These are phyloP conservation scores for Penicillium samsonianum DNA, from an alignment of 495 filamentous ascomycete genomes.

Conservation along the genomic window DNA sequence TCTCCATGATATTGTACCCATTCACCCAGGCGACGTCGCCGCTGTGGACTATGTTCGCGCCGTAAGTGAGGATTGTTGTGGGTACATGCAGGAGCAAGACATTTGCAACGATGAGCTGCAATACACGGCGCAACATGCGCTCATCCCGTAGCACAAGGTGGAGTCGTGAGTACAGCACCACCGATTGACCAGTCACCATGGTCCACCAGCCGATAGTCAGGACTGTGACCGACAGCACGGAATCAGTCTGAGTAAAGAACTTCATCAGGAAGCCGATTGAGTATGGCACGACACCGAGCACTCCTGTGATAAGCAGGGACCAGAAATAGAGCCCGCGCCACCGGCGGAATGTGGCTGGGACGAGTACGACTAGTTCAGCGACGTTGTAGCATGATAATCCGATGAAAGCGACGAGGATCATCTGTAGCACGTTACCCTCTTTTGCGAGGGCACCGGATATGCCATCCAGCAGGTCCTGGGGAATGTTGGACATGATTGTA, in stretches of 20 bases:
- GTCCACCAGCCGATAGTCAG: constrained; percentile 55
- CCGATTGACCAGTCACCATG: constrained; percentile 55
- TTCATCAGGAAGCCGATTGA: constrained; percentile 55
- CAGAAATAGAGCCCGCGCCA: constrained; percentile 58
- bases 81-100: constrained; percentile 51
- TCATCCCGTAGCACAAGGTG: constrained; percentile 53
- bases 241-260: constrained; percentile 44
- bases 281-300: constrained; percentile 48
- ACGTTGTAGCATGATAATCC: constrained; percentile 53
- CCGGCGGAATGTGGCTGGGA: constrained; percentile 53
- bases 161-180: constrained; percentile 54
- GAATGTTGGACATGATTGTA: constrained; percentile 19
- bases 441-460: constrained; percentile 39
- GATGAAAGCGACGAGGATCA: constrained; percentile 48
- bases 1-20: constrained; percentile 57
- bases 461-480: constrained; percentile 35
- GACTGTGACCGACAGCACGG: constrained; percentile 43
- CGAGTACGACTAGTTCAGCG: constrained; percentile 50
- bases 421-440: constrained; percentile 29
- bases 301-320: constrained; percentile 48
- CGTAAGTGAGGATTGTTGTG: constrained; percentile 53
- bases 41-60: constrained; percentile 40
- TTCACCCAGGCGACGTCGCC: constrained; percentile 35
- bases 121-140: constrained; percentile 40
- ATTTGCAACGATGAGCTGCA: constrained; percentile 47